Evolutionary conservation across 2,329 filamentous ascomycete species (phyloP).

Genomic region (Epichloe brachyelytri): DNA sequence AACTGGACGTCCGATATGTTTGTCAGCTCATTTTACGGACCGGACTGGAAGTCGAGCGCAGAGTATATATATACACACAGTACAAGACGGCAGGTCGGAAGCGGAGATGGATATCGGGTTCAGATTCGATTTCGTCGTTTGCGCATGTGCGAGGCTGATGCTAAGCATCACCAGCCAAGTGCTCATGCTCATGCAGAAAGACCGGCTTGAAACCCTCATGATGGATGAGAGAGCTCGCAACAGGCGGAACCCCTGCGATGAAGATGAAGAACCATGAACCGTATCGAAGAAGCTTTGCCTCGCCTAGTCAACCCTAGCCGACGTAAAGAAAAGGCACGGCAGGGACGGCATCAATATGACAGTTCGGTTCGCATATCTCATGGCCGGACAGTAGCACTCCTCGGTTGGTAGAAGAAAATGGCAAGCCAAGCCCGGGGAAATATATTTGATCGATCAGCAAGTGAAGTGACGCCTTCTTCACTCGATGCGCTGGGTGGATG

Average conservation of each 20-base stretch:
- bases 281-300: background rate
- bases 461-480: background rate
- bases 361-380: background rate
- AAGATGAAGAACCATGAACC: background rate
- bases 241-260: background rate
- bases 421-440: background rate
- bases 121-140: background rate
- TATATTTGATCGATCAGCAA: too few species aligned
- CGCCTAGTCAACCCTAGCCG: too few species aligned
- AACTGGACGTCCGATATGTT: background rate
- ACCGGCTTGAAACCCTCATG: background rate
- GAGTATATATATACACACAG: background rate
- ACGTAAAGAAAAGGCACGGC: too few species aligned
- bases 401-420: background rate
- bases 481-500: background rate
- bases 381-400: background rate
- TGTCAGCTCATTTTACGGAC: background rate
- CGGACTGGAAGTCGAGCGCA: background rate
- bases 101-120: background rate
- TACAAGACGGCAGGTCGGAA: slow-evolving; percentile 1
- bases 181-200: background rate
- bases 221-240: background rate
- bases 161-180: background rate
- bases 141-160: background rate
- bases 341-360: too few species aligned